phyloP scores from a whole-genome alignment of 495 filamentous ascomycete genomes.

The Aspergillus hancockii region DNA sequence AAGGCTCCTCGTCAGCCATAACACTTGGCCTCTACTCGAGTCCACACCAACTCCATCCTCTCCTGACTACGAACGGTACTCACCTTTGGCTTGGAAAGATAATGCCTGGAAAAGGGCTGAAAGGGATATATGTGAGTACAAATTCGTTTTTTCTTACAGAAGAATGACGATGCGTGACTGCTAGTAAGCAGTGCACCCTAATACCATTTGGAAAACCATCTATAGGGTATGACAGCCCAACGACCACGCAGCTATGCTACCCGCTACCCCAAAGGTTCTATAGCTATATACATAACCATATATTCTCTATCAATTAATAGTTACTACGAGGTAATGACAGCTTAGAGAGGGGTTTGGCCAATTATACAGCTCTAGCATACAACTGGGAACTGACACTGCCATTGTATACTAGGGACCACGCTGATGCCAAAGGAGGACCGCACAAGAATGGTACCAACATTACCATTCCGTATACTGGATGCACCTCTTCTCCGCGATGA shows the following conservation, averaged over 20 bases:
- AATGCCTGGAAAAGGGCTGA: slow-evolving; percentile 58
- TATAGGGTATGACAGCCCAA: not conserved
- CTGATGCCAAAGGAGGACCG: slow-evolving; percentile 13
- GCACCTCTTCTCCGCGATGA: slow-evolving; percentile 88
- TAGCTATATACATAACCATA: not conserved
- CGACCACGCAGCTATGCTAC: not conserved
- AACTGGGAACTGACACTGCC: not conserved
- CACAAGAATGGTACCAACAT: slow-evolving; percentile 54
- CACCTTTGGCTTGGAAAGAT: slow-evolving; percentile 56
- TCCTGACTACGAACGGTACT: slow-evolving; percentile 33
- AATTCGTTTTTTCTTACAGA: not conserved
- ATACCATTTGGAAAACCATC: not conserved
- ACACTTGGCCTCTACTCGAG: slow-evolving; percentile 18
- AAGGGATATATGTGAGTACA: slow-evolving; percentile 49
- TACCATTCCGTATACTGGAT: slow-evolving; percentile 86
- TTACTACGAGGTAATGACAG: not conserved
- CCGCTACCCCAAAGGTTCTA: not conserved
- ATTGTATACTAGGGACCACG: slow-evolving; percentile 25
- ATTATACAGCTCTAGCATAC: not conserved
- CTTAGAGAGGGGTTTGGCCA: not conserved
- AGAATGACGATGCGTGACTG: not conserved
- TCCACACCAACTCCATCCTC: slow-evolving; percentile 30
- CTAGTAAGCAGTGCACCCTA: not conserved
- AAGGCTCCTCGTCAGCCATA: slow-evolving; percentile 54
- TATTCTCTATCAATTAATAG: not conserved